These are phyloP conservation scores for Spathaspora hagerdaliae DNA, from an alignment of 805 yeast genomes.

Conservation along the genomic window DNA sequence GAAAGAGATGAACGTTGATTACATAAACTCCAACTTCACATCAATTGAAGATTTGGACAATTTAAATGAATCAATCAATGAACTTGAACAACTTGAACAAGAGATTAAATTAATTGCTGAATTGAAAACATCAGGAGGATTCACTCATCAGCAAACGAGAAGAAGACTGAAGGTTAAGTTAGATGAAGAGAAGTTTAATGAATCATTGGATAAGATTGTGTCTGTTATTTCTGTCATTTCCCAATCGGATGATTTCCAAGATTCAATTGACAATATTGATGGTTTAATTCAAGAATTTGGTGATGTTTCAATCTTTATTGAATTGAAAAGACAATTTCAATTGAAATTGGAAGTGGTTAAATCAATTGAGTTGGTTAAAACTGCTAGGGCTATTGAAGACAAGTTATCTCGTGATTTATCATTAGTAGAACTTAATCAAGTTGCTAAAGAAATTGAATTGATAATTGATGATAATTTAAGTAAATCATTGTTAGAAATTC, in stretches of 20 bases:
- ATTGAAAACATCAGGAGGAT: conserved; percentile 1
- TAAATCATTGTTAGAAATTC: neutral
- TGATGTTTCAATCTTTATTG: conserved; percentile 5
- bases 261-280: conserved; percentile 5
- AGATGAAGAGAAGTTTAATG: neutral
- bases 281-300: conserved; percentile 12
- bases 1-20: conserved; percentile 3
- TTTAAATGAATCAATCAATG: conserved; percentile 21
- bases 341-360: neutral
- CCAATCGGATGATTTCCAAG: conserved; percentile 2
- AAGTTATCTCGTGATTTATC: neutral
- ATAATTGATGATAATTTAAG: conserved; percentile 2
- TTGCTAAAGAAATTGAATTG: conserved; percentile 5
- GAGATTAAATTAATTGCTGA: conserved; percentile 7
- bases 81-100: conserved; percentile 17
- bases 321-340: conserved; percentile 1
- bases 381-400: neutral
- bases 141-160: neutral
- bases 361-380: neutral
- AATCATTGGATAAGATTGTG: conserved; percentile 2
- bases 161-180: neutral
- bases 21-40: conserved; percentile 31
- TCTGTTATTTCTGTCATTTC: neutral
- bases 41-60: conserved; percentile 29
- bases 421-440: neutral